Conservation (phyloP, 2,329 filamentous ascomycete genomes). For the Aureobasidium sp. region DNA sequence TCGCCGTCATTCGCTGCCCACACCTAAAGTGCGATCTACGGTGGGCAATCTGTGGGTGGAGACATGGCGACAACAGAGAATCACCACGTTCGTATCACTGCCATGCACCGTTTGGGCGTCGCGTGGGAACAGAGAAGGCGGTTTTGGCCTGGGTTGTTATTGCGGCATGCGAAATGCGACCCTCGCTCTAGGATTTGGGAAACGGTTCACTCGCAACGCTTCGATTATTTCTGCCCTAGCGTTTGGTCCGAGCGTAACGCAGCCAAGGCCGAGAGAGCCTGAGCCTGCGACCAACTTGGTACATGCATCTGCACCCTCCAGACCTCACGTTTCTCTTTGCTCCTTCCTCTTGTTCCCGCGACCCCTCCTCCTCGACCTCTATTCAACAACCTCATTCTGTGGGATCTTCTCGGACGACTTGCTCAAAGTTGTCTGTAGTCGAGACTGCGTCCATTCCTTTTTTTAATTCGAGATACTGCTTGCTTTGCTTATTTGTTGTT, state of each 20-base stretch:
- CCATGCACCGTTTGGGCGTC: background rate
- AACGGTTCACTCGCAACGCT: background rate
- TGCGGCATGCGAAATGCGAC: background rate
- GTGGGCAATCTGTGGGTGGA: background rate
- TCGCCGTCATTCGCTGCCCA: background rate
- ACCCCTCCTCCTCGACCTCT: constrained; percentile 9
- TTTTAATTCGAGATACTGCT: constrained; percentile 7
- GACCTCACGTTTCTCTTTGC: constrained; percentile 1
- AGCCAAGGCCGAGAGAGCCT: constrained; percentile 7
- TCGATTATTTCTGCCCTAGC: constrained; percentile 3
- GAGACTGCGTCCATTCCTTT: constrained; percentile 11
- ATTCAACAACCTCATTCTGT: background rate
- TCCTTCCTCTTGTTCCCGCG: background rate
- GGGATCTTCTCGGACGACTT: constrained; percentile 10
- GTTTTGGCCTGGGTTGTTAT: background rate
- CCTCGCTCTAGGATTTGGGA: background rate
- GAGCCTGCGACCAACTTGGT: constrained; percentile 4
- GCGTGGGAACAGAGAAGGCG: background rate
- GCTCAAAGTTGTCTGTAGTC: constrained; percentile 1
- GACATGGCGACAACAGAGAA: background rate
- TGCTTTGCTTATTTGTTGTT: constrained; percentile 12
- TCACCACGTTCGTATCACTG: background rate
- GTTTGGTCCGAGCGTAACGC: background rate
- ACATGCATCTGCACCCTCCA: constrained; percentile 8
- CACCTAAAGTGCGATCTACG: background rate